Evolutionary conservation across 106 monocot genomes (phyloP), one percentile per base, ranked within the genome.

Genomic region (Platanthera zijinensis): DNA sequence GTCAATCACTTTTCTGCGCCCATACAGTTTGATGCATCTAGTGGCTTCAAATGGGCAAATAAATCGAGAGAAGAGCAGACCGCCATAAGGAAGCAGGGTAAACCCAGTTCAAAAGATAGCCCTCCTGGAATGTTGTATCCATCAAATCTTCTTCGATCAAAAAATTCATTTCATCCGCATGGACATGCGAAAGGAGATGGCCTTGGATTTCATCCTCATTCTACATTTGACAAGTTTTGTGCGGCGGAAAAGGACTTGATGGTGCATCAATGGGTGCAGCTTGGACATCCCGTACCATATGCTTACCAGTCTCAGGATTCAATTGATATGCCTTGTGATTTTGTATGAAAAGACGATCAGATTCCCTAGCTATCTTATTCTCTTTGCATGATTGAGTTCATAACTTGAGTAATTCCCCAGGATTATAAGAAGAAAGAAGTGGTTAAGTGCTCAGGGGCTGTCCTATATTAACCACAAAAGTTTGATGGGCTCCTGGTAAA

Each of bases 241-340:
- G 74, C 74, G 56, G 51, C 63, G 11, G 51, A 72, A 50, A 90
- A 78, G 62, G 64, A 59, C 15, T 77, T 54, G 51, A 69, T 80
- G 85, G 50, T 85, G 51, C 85, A 71, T 76, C 88, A 88, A 25
- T 84, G 80, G 84, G 45, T 39, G 46, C 78, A 84, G 51, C 62
- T 69, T 11, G 84, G 79, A 8, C 72, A 53, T 50, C 78, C 69
- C 7, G 53, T 4, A 53, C 53, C 53, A 53, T 53, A 53, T 14
- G 53, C 8, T 53, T 53, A 1, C 53, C 53, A 53, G 53, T 53
- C 53, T 53, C 53, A 14, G 0, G 14, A 53, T 53, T 53, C 53
- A 14, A 53, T 53, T 14, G 53, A 53, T 53, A 53, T 53, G 53
- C 53, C 8, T 53, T 53, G 2, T 14, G 14, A 53, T 14, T 10